Percentiles rank a stretch among this genome's conserved stretches.
These are phyloP conservation scores for Theileria orientalis DNA, from an alignment of 169 alveolate genomes.

Conservation along the genomic window DNA sequence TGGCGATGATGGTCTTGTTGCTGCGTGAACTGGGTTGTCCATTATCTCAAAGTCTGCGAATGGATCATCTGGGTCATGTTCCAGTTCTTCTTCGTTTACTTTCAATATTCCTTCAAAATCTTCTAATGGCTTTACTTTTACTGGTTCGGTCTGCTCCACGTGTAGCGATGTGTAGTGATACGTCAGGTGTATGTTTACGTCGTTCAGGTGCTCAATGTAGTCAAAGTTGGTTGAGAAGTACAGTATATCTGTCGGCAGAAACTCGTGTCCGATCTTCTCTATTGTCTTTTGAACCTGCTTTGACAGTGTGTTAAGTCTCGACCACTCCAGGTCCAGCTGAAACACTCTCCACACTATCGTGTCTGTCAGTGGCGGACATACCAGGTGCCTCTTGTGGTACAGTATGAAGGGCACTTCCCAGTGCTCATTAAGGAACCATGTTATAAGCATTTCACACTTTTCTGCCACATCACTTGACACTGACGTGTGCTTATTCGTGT, in stretches of 20 bases:
- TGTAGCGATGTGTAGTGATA: conserved; percentile 28
- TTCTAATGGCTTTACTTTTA: not conserved
- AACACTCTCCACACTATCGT: conserved; percentile 76
- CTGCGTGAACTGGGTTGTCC: conserved; percentile 5
- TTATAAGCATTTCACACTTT: conserved; percentile 70
- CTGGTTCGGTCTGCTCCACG: not conserved
- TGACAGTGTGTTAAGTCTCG: conserved; percentile 22
- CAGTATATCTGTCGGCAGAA: conserved; percentile 49
- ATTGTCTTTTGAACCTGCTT: conserved; percentile 34
- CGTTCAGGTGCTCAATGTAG: conserved; percentile 44
- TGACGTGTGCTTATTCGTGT: conserved; percentile 26
- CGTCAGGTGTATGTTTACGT: conserved; percentile 40
- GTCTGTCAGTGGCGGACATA: conserved; percentile 78
- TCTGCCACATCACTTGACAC: conserved; percentile 35
- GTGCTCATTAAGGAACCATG: conserved; percentile 70
- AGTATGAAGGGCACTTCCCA: conserved; percentile 76
- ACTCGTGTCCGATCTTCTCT: conserved; percentile 42
- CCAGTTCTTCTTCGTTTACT: conserved; percentile 25
- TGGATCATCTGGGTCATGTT: conserved; percentile 31
- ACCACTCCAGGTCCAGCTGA: conserved; percentile 74
- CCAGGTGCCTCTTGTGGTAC: conserved; percentile 73
- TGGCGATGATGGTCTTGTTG: not conserved
- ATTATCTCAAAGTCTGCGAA: conserved; percentile 49
- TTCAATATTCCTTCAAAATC: not conserved
- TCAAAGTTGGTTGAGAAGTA: conserved; percentile 49